phyloP scores from a whole-genome alignment of 805 yeast genomes.

The Candida adriatica region DNA sequence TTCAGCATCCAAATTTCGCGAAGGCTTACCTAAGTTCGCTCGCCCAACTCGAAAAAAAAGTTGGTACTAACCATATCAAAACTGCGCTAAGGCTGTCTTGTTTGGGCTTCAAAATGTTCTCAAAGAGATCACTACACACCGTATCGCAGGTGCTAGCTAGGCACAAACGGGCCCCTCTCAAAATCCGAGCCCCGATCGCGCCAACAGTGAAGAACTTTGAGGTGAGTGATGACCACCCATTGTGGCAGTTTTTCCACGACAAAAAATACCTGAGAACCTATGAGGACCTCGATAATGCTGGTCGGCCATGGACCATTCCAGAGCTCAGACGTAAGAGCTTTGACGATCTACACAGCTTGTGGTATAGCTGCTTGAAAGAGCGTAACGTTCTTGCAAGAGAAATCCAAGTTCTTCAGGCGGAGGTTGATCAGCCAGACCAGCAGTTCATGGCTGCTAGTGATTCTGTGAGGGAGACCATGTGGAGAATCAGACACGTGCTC shows the following conservation, averaged over 20 bases:
- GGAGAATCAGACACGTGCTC: conserved; percentile 78
- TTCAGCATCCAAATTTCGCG: too few relatives aligned
- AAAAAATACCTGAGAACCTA: conserved; percentile 53
- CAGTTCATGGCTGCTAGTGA: conserved; percentile 24
- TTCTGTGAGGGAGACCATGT: conserved; percentile 54
- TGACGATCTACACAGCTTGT: conserved; percentile 83
- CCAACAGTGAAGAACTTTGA: conserved; percentile 72
- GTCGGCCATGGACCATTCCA: conserved; percentile 81
- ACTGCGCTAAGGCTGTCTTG: background rate
- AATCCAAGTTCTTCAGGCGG: conserved; percentile 45
- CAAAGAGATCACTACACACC: conserved; percentile 14
- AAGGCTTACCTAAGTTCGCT: too few relatives aligned
- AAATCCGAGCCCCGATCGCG: conserved; percentile 73
- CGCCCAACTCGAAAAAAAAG: conserved; percentile 1
- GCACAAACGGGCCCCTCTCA: conserved; percentile 18
- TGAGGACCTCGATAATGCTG: conserved; percentile 44
- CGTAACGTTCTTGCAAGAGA: conserved; percentile 77
- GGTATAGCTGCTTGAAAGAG: conserved; percentile 85
- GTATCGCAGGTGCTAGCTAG: conserved; percentile 13
- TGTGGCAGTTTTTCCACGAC: conserved; percentile 85
- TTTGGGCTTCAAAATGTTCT: conserved; percentile 5
- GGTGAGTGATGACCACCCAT: conserved; percentile 81
- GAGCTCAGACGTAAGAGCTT: conserved; percentile 88
- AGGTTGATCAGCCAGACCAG: conserved; percentile 34
- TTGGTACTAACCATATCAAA: background rate